Evolutionary conservation across 75 land plant species (phyloP).

Genomic region (Sequoia sempervirens): DNA sequence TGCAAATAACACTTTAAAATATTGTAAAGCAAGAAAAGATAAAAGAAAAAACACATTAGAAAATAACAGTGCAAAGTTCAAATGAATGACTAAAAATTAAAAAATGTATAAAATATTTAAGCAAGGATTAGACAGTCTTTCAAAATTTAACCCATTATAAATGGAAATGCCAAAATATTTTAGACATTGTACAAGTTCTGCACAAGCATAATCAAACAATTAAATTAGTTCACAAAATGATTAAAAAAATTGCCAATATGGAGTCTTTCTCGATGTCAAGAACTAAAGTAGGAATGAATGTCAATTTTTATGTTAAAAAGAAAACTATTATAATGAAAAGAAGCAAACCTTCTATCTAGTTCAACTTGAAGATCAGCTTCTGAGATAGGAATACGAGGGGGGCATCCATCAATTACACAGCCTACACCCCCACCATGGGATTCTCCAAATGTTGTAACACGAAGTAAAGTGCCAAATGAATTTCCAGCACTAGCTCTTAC

Average conservation of each 20-base stretch:
- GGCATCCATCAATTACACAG: constrained; percentile 91
- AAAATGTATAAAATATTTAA: neutral
- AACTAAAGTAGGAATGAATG: neutral
- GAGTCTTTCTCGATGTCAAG: neutral
- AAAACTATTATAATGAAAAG: neutral
- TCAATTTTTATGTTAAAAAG: neutral
- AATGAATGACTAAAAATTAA: constrained; percentile 3
- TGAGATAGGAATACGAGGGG: constrained; percentile 78
- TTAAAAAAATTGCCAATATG: neutral
- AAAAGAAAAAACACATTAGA: neutral
- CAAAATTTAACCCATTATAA: neutral
- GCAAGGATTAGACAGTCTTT: neutral
- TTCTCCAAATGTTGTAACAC: constrained; percentile 94
- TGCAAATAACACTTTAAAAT: too few species aligned
- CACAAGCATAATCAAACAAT: neutral
- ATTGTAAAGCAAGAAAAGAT: neutral
- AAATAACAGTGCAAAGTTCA: neutral
- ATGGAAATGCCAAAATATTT: neutral
- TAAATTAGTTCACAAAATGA: neutral
- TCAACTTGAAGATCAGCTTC: constrained; percentile 89
- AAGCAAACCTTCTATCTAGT: constrained; percentile 83
- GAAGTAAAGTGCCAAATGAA: constrained; percentile 70
- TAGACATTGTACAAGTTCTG: neutral
- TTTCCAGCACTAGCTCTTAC: constrained; percentile 75
- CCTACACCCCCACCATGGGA: constrained; percentile 99